Evolutionary conservation across 2,329 filamentous ascomycete species (phyloP).

Genomic region (Arthroderma uncinatum): DNA sequence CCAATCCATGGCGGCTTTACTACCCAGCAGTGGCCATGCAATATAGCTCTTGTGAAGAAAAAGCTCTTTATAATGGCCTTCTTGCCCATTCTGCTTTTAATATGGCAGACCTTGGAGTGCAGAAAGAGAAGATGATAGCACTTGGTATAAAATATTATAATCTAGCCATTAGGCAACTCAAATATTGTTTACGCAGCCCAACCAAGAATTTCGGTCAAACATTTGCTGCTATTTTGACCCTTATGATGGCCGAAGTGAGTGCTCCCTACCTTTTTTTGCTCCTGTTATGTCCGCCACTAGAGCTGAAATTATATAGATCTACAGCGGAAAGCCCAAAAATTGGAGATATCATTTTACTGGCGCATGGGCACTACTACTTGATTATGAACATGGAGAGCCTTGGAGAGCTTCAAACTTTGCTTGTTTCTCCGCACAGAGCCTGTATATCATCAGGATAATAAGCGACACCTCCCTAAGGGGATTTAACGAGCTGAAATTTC

Average conservation of each 20-base stretch:
- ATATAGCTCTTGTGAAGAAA: conserved; percentile 3
- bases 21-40: conserved; percentile 15
- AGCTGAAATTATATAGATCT: conserved; percentile 9
- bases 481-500: no score
- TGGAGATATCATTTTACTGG: conserved; percentile 17
- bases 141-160: not conserved
- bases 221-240: not conserved
- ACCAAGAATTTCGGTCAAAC: not conserved
- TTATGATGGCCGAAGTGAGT: conserved; percentile 3
- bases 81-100: conserved; percentile 8
- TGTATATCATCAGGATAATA: conserved; percentile 15
- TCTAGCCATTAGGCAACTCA: not conserved
- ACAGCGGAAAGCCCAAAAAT: conserved; percentile 13
- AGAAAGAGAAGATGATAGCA: not conserved
- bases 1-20: conserved; percentile 16
- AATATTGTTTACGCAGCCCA: not conserved
- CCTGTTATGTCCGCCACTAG: no score
- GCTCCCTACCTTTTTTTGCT: not conserved
- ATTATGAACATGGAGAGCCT: conserved; percentile 7
- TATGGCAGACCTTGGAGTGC: not conserved
- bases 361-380: conserved; percentile 13
- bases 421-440: conserved; percentile 15
- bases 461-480: conserved; percentile 6
- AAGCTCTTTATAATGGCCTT: not conserved
- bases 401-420: conserved; percentile 16